A percentile compares a stretch with the other conserved stretches of the same genome.
Conservation (phyloP, 345 rosid genomes). For the Eucalyptus pauciflora region DNA sequence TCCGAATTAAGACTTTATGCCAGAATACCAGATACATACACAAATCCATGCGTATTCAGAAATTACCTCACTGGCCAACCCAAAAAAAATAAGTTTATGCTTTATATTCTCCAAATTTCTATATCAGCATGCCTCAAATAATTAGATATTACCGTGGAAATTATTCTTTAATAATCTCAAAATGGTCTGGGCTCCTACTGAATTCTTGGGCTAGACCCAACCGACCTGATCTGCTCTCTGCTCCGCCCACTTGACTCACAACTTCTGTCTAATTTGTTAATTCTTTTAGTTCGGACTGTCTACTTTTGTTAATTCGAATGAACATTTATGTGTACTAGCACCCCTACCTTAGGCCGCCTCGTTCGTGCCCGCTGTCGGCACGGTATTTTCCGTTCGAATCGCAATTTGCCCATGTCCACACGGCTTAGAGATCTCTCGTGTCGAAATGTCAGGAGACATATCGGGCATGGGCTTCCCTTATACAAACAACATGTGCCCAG, state of each 20-base stretch:
- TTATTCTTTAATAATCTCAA: neutral
- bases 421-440: accelerated
- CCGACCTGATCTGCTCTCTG: neutral
- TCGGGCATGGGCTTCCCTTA: accelerated
- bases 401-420: accelerated
- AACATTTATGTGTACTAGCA: neutral
- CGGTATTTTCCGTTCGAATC: accelerated
- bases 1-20: neutral
- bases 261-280: neutral
- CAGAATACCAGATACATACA: neutral
- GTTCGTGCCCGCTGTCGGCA: accelerated
- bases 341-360: neutral
- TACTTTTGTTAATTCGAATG: no score
- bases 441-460: accelerated
- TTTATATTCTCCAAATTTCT: neutral
- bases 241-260: neutral
- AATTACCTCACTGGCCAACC: neutral
- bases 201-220: neutral
- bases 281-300: no score
- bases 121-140: neutral
- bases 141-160: neutral
- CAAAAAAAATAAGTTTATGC: neutral
- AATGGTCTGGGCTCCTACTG: neutral
- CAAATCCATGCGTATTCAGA: neutral
- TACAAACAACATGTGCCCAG: accelerated